phyloP scores from a whole-genome alignment of 495 filamentous ascomycete genomes.

The Bryoglossum gracile region DNA sequence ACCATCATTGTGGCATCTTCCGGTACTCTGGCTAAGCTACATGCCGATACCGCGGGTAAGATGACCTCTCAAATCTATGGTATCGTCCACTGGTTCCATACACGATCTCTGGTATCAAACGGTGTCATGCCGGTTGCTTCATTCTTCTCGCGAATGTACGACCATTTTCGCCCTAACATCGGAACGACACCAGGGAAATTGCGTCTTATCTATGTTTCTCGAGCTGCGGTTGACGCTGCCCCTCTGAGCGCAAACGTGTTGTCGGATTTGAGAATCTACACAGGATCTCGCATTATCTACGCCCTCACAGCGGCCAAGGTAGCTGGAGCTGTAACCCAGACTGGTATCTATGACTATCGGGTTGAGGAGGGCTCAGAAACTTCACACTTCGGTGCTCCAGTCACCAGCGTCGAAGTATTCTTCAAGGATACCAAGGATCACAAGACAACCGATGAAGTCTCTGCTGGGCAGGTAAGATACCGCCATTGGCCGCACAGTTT shows the following conservation, averaged over 20 bases:
- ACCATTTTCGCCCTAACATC: conserved; percentile 47
- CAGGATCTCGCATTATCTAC: conserved; percentile 74
- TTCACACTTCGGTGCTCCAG: conserved; percentile 75
- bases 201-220: conserved; percentile 62
- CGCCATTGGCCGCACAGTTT: conserved; percentile 3
- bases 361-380: conserved; percentile 33
- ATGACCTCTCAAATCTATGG: conserved; percentile 37
- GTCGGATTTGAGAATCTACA: conserved; percentile 73
- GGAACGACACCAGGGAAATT: conserved; percentile 65
- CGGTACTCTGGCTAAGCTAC: conserved; percentile 59
- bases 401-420: conserved; percentile 72
- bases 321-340: conserved; percentile 79
- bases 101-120: conserved; percentile 52
- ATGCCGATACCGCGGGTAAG: conserved; percentile 41
- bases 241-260: conserved; percentile 58
- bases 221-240: conserved; percentile 41
- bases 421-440: conserved; percentile 51
- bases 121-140: conserved; percentile 68
- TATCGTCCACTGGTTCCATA: conserved; percentile 49
- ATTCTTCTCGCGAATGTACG: conserved; percentile 54
- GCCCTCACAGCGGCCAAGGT: conserved; percentile 74
- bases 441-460: conserved; percentile 51
- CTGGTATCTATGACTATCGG: conserved; percentile 81
- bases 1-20: conserved; percentile 80
- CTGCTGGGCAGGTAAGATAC: conserved; percentile 57